Evolutionary conservation across 176 grass and related monocot species (phyloP), one percentile per base, ranked within the genome.

Genomic region (Paspalum notatum): DNA sequence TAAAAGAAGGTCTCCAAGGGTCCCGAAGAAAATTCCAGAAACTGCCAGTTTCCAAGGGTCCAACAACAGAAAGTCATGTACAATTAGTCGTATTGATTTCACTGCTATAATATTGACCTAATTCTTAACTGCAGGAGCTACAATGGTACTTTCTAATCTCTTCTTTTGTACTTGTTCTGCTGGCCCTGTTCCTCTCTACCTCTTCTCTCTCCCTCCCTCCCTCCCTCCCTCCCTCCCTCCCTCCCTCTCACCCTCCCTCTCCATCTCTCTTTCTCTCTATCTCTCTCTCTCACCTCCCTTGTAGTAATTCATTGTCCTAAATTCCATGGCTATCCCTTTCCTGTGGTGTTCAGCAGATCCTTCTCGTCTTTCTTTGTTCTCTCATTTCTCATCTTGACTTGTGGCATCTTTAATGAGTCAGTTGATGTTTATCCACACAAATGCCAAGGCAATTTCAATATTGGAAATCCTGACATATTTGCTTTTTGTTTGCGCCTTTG

Each of bases 21-120:
- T 85, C 84, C 80, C 92, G 92, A 37, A 89, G 90, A 39, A 98
- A 98, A 91, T 98, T 98, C 88, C 90, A 98, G 87, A 92, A 98
- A 76, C 59, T 91, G 73, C 88, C 90, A 48, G 72, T 89, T 75
- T 81, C 61, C 1, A 92, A 86, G 52, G 87, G 14, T 3, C 82
- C 84, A 61, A 80, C 75, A 22, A 17, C 56, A 48, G 79, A 90
- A 66, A 44, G 65, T 84, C 79, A 97, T 91, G 94, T 97, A 90
- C 15, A 9, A 32, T 72, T 40, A 45, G 12, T 76, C 71, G 40
- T 47, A 52, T 25, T 46, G 39, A n/a, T n/a, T 51, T 22, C 55
- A 48, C 41, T 18, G 10, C 64, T 77, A 20, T 47, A 69, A 25
- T 55, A 18, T 62, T 17, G 55, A 50, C 0, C 76, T 89, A 32